phyloP scores from a whole-genome alignment of 257 asterid genomes.

The Solanum ossicruentum region DNA sequence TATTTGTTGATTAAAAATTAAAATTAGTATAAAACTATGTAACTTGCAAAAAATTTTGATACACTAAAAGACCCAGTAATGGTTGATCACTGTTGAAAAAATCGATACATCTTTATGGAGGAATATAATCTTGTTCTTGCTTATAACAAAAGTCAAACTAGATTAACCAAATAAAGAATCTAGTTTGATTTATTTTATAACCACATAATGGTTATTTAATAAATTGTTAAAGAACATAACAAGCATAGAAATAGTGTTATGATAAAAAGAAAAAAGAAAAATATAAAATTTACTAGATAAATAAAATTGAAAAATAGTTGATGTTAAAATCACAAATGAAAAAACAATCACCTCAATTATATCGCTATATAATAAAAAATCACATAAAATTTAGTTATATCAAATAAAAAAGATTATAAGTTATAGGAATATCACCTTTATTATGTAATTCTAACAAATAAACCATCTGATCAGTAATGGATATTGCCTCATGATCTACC shows the following conservation, averaged over 20 bases:
- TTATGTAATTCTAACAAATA: neutral
- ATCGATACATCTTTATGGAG: neutral
- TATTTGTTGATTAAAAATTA: neutral
- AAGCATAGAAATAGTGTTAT: neutral
- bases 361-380: neutral
- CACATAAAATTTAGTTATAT: neutral
- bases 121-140: neutral
- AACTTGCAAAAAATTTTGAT: neutral
- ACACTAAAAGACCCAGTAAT: neutral
- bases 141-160: too few species aligned
- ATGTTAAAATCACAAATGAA: neutral
- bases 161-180: neutral
- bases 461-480: neutral
- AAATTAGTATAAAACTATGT: neutral
- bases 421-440: neutral
- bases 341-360: neutral
- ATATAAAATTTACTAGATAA: neutral
- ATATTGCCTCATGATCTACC: neutral
- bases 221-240: neutral
- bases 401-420: neutral
- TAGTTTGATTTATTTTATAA: neutral
- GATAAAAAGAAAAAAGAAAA: neutral
- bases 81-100: neutral
- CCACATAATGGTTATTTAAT: neutral
- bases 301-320: neutral